Evolutionary conservation across 2,329 filamentous ascomycete genomes (phyloP).

Genomic region (Shiraia sp.): DNA sequence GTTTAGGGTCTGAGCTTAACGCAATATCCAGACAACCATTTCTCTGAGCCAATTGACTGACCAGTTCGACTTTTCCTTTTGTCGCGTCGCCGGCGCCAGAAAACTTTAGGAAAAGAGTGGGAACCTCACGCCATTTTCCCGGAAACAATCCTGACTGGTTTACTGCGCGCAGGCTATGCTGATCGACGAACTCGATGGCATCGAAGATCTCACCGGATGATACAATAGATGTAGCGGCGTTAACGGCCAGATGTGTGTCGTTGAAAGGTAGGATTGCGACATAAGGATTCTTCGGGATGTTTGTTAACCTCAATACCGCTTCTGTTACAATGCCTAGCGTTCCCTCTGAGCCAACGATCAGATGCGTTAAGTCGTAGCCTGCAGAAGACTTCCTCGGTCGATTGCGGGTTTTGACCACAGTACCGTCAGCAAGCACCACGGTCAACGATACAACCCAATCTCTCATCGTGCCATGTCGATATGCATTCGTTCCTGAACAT

Average conservation of each 20-base stretch:
- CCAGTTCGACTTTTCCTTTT: conserved; percentile 72
- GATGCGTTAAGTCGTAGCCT: conserved; percentile 85
- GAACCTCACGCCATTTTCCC: conserved; percentile 65
- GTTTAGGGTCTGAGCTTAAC: conserved; percentile 68
- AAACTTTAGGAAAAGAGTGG: conserved; percentile 77
- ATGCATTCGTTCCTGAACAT: conserved; percentile 82
- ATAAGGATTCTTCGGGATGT: conserved; percentile 73
- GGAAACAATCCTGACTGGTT: conserved; percentile 62
- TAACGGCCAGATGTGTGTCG: conserved; percentile 69
- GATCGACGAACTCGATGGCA: conserved; percentile 85
- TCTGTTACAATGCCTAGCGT: conserved; percentile 90
- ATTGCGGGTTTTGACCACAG: conserved; percentile 82
- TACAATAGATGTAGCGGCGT: conserved; percentile 77
- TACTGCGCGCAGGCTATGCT: conserved; percentile 76
- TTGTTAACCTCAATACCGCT: conserved; percentile 80
- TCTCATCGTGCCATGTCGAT: conserved; percentile 90
- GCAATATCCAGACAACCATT: conserved; percentile 54
- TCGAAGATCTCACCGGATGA: conserved; percentile 79
- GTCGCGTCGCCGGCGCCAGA: conserved; percentile 66
- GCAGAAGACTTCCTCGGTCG: conserved; percentile 86
- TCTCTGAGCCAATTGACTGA: conserved; percentile 54
- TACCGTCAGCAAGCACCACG: conserved; percentile 85
- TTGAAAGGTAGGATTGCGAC: conserved; percentile 73
- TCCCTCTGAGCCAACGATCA: conserved; percentile 89
- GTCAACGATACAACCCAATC: conserved; percentile 88